These are phyloP conservation scores for Citrus cavaleriei DNA, from an alignment of 345 rosid species.

Conservation along the genomic window DNA sequence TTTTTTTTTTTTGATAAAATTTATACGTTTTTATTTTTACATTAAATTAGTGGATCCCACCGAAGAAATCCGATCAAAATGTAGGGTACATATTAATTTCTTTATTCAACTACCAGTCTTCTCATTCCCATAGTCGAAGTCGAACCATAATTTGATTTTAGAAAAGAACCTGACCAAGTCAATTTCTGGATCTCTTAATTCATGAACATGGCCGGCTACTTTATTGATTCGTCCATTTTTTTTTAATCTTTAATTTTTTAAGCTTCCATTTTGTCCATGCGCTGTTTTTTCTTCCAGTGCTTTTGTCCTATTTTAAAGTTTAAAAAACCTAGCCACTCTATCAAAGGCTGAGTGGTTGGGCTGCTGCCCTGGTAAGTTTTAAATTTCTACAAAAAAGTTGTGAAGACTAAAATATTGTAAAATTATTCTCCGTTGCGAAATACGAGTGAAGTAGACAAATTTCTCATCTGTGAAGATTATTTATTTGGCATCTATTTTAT, in stretches of 20 bases:
- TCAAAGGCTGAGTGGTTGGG: accelerated
- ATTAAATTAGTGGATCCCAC: no score
- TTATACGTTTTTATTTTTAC: no score
- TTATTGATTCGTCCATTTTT: not conserved
- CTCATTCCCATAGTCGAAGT: not conserved
- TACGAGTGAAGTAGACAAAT: accelerated
- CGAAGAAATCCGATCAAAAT: no score
- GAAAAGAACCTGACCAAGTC: not conserved
- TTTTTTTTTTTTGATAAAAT: no score
- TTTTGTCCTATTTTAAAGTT: not conserved
- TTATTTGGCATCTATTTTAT: accelerated
- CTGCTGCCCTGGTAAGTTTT: accelerated
- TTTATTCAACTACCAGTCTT: no score
- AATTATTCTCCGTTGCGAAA: accelerated
- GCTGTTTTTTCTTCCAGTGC: not conserved
- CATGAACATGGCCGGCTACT: no score
- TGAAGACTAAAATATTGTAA: no score
- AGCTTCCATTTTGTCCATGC: not conserved
- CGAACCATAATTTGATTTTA: not conserved
- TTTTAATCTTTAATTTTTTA: no score
- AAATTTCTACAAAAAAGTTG: no score
- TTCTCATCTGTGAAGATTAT: no score
- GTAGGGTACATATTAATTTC: no score
- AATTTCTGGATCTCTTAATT: not conserved
- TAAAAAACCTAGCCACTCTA: accelerated